These are phyloP conservation scores for Pestalotiopsis sp. DNA, from an alignment of 2,329 filamentous ascomycete genomes.

Conservation along the genomic window DNA sequence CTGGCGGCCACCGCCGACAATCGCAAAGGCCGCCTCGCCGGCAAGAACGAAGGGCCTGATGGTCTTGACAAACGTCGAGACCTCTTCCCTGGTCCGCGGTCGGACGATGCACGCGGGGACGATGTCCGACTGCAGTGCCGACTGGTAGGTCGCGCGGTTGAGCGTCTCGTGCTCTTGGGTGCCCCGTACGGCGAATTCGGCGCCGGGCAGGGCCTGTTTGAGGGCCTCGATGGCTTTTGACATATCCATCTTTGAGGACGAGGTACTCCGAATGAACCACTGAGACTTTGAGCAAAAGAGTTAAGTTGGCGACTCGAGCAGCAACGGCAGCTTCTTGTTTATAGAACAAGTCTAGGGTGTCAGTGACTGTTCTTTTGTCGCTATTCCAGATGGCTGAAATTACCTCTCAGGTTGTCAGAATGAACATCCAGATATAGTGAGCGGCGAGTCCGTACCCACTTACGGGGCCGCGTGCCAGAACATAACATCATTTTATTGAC, in stretches of 20 bases:
- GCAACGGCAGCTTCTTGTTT: too few relatives aligned
- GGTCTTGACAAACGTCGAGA: not conserved
- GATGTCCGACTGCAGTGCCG: not conserved
- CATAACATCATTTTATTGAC: too few relatives aligned
- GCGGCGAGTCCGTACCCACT: too few relatives aligned
- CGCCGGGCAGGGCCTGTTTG: not conserved
- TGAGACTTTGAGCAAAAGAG: too few relatives aligned
- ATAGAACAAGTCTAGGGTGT: too few relatives aligned
- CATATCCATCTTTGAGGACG: not conserved
- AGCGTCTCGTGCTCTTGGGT: not conserved
- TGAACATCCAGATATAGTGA: too few relatives aligned
- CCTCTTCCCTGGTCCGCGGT: not conserved
- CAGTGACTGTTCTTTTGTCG: too few relatives aligned
- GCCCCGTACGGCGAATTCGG: not conserved
- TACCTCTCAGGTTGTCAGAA: too few relatives aligned
- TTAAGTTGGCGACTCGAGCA: too few relatives aligned
- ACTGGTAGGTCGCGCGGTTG: not conserved
- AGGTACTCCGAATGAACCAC: too few relatives aligned
- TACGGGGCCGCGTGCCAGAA: too few relatives aligned
- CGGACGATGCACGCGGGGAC: not conserved
- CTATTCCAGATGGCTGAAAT: too few relatives aligned
- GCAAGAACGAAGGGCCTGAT: not conserved
- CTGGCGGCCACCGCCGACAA: not conserved
- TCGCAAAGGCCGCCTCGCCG: not conserved
- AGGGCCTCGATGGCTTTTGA: not conserved